These are phyloP conservation scores for Exophiala viscosa DNA, from an alignment of 2,329 filamentous ascomycete genomes.

Conservation along the genomic window DNA sequence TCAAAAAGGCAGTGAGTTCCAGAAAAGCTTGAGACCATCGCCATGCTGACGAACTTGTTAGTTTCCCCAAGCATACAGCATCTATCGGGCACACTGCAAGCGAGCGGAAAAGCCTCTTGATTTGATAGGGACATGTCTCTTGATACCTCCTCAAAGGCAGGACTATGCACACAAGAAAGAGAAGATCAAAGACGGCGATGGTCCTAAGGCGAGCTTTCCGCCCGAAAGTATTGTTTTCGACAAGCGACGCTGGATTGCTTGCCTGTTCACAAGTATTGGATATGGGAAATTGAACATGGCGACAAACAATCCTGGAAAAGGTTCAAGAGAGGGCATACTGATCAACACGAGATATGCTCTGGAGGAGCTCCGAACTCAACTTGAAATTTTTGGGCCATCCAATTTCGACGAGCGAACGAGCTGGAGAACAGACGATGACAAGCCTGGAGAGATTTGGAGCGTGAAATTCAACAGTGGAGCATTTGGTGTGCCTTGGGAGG, in stretches of 20 bases:
- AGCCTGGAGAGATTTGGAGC: slow-evolving; percentile 41
- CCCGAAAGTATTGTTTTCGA: slow-evolving; percentile 6
- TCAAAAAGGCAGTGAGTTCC: slow-evolving; percentile 38
- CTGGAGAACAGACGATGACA: slow-evolving; percentile 13
- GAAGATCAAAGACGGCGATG: neutral
- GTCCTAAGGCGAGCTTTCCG: neutral
- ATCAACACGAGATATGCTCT: slow-evolving; percentile 49
- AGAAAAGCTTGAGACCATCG: neutral
- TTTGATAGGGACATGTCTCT: slow-evolving; percentile 45
- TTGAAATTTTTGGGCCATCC: slow-evolving; percentile 33
- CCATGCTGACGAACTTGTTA: slow-evolving; percentile 16
- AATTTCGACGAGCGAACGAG: slow-evolving; percentile 9
- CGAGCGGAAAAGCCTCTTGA: slow-evolving; percentile 17
- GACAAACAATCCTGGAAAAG: slow-evolving; percentile 29
- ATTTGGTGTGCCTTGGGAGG: slow-evolving; percentile 55
- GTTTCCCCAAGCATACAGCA: slow-evolving; percentile 51
- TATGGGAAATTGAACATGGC: slow-evolving; percentile 44
- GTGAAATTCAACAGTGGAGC: slow-evolving; percentile 57
- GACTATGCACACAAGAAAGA: slow-evolving; percentile 27
- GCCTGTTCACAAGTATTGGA: slow-evolving; percentile 54
- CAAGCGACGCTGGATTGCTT: slow-evolving; percentile 53
- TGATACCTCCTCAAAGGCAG: slow-evolving; percentile 50
- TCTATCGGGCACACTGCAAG: slow-evolving; percentile 49
- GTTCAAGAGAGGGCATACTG: slow-evolving; percentile 45
- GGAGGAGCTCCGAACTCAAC: slow-evolving; percentile 44